Conservation (phyloP, 306 rosid species). For the Phaseolus lunatus region DNA sequence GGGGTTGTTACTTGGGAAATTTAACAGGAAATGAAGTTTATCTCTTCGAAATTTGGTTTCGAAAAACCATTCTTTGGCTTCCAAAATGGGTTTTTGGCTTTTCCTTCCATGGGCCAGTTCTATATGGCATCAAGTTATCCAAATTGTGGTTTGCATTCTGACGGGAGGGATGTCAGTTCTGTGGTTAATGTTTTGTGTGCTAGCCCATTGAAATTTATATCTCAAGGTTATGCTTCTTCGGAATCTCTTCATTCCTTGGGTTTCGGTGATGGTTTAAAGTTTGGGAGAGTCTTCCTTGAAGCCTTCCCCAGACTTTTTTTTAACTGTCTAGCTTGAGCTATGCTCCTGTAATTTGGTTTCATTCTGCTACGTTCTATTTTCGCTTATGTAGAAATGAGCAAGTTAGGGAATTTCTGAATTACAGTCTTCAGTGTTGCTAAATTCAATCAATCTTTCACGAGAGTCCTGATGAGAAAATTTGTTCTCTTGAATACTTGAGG, state of each 20-base stretch:
- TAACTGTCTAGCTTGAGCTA: not conserved
- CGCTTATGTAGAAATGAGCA: not conserved
- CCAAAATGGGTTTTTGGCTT: not conserved
- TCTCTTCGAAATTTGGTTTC: not conserved
- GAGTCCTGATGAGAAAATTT: not conserved
- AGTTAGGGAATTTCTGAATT: slow-evolving; percentile 6
- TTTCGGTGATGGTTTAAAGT: not conserved
- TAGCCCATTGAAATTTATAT: not conserved
- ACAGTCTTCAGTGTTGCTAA: not conserved
- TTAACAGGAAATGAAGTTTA: not conserved
- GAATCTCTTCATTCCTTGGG: too few species aligned
- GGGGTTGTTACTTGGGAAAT: not conserved
- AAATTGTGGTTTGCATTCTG: not conserved
- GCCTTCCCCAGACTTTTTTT: not conserved
- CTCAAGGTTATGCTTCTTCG: too few species aligned
- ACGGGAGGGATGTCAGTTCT: not conserved
- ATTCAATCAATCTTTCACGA: not conserved
- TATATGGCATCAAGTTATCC: not conserved
- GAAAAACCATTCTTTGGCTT: not conserved
- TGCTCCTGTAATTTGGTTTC: not conserved
- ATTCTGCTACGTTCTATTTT: not conserved
- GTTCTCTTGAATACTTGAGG: not conserved
- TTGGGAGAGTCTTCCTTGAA: not conserved
- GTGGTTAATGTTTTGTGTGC: not conserved
- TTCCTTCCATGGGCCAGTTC: not conserved